A percentile compares a stretch with the other conserved stretches of the same genome.
These are phyloP conservation scores for Dactylellina sp. DNA, from an alignment of 2,329 filamentous ascomycete genomes.

Conservation along the genomic window DNA sequence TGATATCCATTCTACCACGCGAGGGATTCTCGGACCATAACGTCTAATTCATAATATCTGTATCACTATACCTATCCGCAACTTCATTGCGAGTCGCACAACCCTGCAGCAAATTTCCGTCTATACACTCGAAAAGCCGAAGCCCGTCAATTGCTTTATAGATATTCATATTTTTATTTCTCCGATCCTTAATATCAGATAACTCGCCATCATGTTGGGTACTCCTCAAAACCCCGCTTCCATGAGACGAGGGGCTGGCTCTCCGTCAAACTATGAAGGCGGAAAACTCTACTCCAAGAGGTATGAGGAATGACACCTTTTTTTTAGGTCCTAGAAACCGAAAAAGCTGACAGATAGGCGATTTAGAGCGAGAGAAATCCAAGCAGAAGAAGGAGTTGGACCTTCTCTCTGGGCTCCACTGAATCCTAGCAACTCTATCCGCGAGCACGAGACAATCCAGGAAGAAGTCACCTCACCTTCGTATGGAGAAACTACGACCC, in stretches of 20 bases:
- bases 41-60: slow-evolving; percentile 55
- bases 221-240: slow-evolving; percentile 64
- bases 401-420: slow-evolving; percentile 89
- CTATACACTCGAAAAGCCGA: slow-evolving; percentile 3
- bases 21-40: slow-evolving; percentile 41
- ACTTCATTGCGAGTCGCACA: slow-evolving; percentile 12
- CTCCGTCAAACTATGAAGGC: slow-evolving; percentile 92
- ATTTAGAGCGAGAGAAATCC: slow-evolving; percentile 88
- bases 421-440: slow-evolving; percentile 95
- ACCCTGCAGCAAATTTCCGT: slow-evolving; percentile 1
- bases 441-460: slow-evolving; percentile 79
- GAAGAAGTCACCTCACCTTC: slow-evolving; percentile 66
- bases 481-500: slow-evolving; percentile 63
- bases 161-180: neutral
- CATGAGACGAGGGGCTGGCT: slow-evolving; percentile 86
- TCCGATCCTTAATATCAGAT: slow-evolving; percentile 14
- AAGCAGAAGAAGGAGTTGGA: slow-evolving; percentile 91
- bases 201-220: slow-evolving; percentile 57
- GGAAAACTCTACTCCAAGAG: slow-evolving; percentile 89
- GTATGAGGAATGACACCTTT: slow-evolving; percentile 69
- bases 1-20: slow-evolving; percentile 42
- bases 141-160: neutral
- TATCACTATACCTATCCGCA: neutral
- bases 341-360: slow-evolving; percentile 57
- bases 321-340: neutral